These are phyloP conservation scores for Fusarium agapanthi DNA, from an alignment of 2,329 filamentous ascomycete genomes.

Conservation along the genomic window DNA sequence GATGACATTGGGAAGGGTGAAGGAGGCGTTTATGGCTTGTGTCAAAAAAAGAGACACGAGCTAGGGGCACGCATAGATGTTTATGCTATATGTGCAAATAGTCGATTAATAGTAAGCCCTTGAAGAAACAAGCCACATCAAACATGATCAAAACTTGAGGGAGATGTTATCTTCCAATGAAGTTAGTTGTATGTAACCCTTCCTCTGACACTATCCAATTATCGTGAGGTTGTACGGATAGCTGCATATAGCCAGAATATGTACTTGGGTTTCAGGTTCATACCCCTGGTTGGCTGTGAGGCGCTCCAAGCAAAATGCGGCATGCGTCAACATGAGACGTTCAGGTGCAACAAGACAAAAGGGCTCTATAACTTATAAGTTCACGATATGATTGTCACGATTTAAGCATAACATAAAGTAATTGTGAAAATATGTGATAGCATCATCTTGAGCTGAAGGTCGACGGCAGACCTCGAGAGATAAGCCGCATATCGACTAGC, in stretches of 20 bases:
- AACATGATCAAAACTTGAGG: conserved; percentile 7
- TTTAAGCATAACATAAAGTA: background rate
- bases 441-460: background rate
- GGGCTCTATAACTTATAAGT: background rate
- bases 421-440: background rate
- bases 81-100: conserved; percentile 22
- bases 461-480: background rate
- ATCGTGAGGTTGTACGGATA: background rate
- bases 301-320: conserved; percentile 15
- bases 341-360: background rate
- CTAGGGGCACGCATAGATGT: conserved; percentile 10
- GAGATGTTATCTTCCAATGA: conserved; percentile 12
- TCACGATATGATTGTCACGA: background rate
- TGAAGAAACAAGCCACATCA: conserved; percentile 19
- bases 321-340: conserved; percentile 16
- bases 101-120: conserved; percentile 21
- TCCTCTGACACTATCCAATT: conserved; percentile 5
- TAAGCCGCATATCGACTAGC: conserved; percentile 22
- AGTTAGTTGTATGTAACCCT: background rate
- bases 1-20: conserved; percentile 29
- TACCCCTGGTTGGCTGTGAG: conserved; percentile 15
- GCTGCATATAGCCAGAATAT: conserved; percentile 8
- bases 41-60: conserved; percentile 33
- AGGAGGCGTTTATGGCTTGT: conserved; percentile 26
- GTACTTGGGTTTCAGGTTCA: conserved; percentile 25